Base-by-base conservation (phyloP, 225 moss, liverwort and hornwort genomes). In the Polytrichum commune region DNA sequence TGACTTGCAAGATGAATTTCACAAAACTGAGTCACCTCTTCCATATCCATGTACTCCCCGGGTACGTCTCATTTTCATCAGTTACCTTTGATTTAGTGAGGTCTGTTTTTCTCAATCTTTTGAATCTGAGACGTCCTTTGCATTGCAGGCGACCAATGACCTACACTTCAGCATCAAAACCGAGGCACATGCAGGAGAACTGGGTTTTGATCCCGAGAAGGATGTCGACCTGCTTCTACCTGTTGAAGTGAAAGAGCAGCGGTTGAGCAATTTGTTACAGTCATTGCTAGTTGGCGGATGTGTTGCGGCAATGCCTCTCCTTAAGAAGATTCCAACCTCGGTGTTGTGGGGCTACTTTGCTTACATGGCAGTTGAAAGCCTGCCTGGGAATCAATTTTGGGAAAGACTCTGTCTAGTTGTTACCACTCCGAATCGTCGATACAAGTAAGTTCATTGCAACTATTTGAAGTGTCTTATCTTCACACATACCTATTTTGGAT, bases 281-380 rank as follows among this genome's bases (percentile, higher is more conserved):
- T 86, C 95, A 1, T 25, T 91, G 8, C 19, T 93, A 76, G 81
- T 93, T 26, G 89, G 81, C 53, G 89, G 69, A 16, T 93, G 89
- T 62, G 79, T 91, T 1, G 85, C 55, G 19, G 88, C 91, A 64
- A 91, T 92, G 92, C 92, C 92, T 6, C 5, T 81, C 0, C 35
- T 90, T 2, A 85, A 78, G 29, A 84, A 74, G 74, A 89, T 93
- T 8, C 93, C 95, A 2, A 88, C 93, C 9, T 73, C 91, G 19
- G 88, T 96, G 22, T 62, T 95, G 28, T 95, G 91, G 87, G 91
- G 95, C 32, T 95, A 96, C 78, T 96, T 93, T 64, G 82, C 88
- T 20, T 91, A 83, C 68, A 96, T 96, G 95, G 93, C 93, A 3
- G 61, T 86, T 10, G 95, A 93, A 67, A 85, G 91, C 81, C 86